Evolutionary conservation across 805 yeast genomes (phyloP).

Genomic region (Lipomyces yamadae): DNA sequence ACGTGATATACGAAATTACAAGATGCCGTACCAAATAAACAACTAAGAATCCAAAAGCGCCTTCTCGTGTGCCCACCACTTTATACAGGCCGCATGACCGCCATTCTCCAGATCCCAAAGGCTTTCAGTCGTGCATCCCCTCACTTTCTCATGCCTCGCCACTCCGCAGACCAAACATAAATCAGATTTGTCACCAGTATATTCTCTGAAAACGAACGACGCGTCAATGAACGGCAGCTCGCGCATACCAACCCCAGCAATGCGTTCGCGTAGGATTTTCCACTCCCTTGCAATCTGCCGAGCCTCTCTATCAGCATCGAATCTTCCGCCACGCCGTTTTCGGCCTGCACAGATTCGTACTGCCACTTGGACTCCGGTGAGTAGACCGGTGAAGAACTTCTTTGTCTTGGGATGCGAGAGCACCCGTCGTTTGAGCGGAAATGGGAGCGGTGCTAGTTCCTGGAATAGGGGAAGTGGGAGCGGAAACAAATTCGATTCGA

Average conservation of each 20-base stretch:
- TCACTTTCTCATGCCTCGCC: slow-evolving; percentile 27
- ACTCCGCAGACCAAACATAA: slow-evolving; percentile 35
- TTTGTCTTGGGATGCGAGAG: slow-evolving; percentile 28
- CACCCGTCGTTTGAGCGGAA: slow-evolving; percentile 34
- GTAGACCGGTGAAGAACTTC: slow-evolving; percentile 26
- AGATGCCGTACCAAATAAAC: slow-evolving; percentile 1
- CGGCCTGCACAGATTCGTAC: slow-evolving; percentile 37
- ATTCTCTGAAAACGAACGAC: slow-evolving; percentile 21
- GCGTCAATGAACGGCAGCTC: slow-evolving; percentile 33
- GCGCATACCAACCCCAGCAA: slow-evolving; percentile 33
- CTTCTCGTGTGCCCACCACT: slow-evolving; percentile 37
- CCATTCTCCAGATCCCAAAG: slow-evolving; percentile 32
- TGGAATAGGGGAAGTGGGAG: slow-evolving; percentile 33
- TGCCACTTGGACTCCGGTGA: slow-evolving; percentile 31
- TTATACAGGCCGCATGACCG: slow-evolving; percentile 32
- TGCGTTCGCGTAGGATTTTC: slow-evolving; percentile 29
- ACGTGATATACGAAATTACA: background rate
- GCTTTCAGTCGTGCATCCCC: slow-evolving; percentile 21
- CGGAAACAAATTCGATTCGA: slow-evolving; percentile 31
- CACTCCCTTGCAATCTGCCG: slow-evolving; percentile 32
- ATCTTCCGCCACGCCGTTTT: slow-evolving; percentile 28
- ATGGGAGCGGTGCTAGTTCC: slow-evolving; percentile 30
- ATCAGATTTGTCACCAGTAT: slow-evolving; percentile 23
- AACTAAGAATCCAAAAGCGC: slow-evolving; percentile 29
- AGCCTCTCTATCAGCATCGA: slow-evolving; percentile 36